phyloP scores from a whole-genome alignment of 208 protist genomes.

The Leishmania martiniquensis region DNA sequence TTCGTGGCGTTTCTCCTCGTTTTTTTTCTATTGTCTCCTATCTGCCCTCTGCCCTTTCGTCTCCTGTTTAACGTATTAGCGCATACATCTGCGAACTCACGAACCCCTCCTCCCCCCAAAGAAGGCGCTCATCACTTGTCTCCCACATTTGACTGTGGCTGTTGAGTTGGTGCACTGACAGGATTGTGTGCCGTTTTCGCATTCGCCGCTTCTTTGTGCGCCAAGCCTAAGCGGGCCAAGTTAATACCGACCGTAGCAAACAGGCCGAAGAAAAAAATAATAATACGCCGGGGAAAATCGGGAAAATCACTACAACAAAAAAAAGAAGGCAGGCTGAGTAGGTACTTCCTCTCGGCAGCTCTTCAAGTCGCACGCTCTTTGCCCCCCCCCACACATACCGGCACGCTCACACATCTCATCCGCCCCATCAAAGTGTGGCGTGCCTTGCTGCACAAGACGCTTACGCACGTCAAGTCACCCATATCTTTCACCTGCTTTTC shows the following conservation, averaged over 20 bases:
- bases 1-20: background rate
- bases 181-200: background rate
- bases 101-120: background rate
- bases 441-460: background rate
- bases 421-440: background rate
- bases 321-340: background rate
- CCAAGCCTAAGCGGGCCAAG: background rate
- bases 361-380: background rate
- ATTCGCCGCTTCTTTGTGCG: background rate
- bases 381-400: background rate
- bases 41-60: background rate
- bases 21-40: background rate
- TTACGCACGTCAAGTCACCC: background rate
- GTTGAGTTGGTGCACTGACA: background rate
- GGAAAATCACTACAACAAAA: too few species aligned
- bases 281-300: too few species aligned
- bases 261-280: too few species aligned
- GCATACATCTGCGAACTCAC: slow-evolving; percentile 1
- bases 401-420: background rate
- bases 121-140: background rate
- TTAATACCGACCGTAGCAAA: too few species aligned
- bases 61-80: background rate
- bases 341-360: background rate
- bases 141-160: background rate
- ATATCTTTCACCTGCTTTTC: background rate